Conservation (phyloP, 805 yeast species). For the Candida odintsovae region DNA sequence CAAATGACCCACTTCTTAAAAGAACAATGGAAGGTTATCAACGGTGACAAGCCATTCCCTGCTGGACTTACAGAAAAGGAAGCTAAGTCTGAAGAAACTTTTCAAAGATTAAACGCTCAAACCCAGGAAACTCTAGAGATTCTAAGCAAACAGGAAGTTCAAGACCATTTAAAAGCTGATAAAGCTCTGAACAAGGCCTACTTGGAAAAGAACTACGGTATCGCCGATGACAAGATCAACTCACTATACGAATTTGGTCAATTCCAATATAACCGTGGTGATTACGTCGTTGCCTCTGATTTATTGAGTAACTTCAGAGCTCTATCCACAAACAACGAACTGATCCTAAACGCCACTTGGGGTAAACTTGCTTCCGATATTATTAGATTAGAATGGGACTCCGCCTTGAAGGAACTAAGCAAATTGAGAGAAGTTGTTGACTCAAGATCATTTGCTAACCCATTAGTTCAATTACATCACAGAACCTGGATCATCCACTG, state of each 20-base stretch:
- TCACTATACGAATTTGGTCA: constrained; percentile 54
- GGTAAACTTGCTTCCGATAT: constrained; percentile 62
- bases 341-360: constrained; percentile 56
- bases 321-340: constrained; percentile 44
- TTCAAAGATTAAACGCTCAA: constrained; percentile 32
- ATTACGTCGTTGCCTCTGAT: constrained; percentile 54
- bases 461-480: constrained; percentile 53
- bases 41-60: constrained; percentile 36
- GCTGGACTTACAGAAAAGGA: constrained; percentile 36
- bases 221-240: constrained; percentile 42
- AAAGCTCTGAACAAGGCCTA: constrained; percentile 46
- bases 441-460: constrained; percentile 44
- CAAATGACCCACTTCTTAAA: constrained; percentile 47
- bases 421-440: constrained; percentile 56
- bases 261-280: constrained; percentile 59
- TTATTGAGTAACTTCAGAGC: constrained; percentile 51
- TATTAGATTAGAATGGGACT: constrained; percentile 44
- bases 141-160: constrained; percentile 43
- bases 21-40: constrained; percentile 36
- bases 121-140: constrained; percentile 42
- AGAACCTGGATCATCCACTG: constrained; percentile 69
- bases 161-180: constrained; percentile 47
- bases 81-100: constrained; percentile 33
- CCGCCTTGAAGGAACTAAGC: constrained; percentile 46
- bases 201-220: constrained; percentile 38